Evolutionary conservation across 768 basidiomycete genomes (phyloP).

Genomic region (Macrolepiota fuliginosa): DNA sequence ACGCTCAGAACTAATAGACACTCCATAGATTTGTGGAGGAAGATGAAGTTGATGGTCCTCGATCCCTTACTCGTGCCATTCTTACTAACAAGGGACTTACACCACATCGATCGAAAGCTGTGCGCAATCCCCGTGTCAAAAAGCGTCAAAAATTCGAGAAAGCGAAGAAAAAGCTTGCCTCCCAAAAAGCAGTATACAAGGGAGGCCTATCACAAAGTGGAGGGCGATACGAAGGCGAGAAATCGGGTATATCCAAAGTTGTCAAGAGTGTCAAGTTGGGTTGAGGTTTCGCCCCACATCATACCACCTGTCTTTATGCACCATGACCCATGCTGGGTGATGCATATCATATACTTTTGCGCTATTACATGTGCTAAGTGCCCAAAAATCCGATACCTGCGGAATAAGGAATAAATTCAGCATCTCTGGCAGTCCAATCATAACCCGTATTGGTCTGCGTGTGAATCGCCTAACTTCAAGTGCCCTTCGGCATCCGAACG

Average conservation of each 20-base stretch:
- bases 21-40: slow-evolving; percentile 18
- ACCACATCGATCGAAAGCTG: slow-evolving; percentile 81
- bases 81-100: slow-evolving; percentile 94
- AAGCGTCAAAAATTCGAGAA: slow-evolving; percentile 92
- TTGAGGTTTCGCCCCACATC: slow-evolving; percentile 25
- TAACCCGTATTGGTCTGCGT: no score
- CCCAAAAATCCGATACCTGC: not conserved
- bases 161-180: slow-evolving; percentile 88
- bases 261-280: slow-evolving; percentile 81
- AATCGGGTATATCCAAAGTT: slow-evolving; percentile 87
- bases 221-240: slow-evolving; percentile 86
- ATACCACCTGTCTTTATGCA: no score
- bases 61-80: slow-evolving; percentile 87
- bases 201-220: slow-evolving; percentile 72
- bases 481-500: no score
- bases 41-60: slow-evolving; percentile 60
- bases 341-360: no score
- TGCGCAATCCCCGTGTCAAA: slow-evolving; percentile 97
- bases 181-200: slow-evolving; percentile 91
- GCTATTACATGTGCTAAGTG: no score
- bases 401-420: not conserved
- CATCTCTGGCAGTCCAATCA: no score
- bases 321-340: no score
- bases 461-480: not conserved
- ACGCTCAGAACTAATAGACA: slow-evolving; percentile 15